These are phyloP conservation scores for Heliosperma pusillum DNA, from an alignment of 148 eudicot species.

Conservation along the genomic window DNA sequence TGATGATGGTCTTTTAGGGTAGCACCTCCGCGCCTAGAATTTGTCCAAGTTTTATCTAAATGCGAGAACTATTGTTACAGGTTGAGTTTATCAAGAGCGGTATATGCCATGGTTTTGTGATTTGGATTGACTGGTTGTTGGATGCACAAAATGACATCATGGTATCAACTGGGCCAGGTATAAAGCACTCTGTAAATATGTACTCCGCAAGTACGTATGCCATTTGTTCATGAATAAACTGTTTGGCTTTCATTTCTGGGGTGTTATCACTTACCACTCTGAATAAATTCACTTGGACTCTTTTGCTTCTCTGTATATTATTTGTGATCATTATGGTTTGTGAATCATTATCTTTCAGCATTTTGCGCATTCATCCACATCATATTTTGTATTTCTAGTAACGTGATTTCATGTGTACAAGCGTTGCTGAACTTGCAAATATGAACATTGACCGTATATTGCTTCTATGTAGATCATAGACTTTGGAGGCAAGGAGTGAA, in stretches of 20 bases:
- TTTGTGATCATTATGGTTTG: too few species aligned
- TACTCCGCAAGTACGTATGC: too few species aligned
- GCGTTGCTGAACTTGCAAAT: background rate
- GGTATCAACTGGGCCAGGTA: conserved; percentile 84
- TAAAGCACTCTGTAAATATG: background rate
- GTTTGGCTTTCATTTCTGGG: too few species aligned
- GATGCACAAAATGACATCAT: conserved; percentile 39
- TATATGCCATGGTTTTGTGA: conserved; percentile 76
- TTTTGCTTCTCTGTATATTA: background rate
- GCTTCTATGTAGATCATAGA: conserved; percentile 53
- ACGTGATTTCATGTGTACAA: background rate
- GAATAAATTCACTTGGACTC: background rate
- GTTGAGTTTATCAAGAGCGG: conserved; percentile 54
- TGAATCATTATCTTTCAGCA: too few species aligned
- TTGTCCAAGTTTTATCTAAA: background rate
- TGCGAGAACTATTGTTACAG: conserved; percentile 32
- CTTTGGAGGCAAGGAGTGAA: conserved; percentile 90
- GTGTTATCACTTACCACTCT: background rate
- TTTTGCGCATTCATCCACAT: too few species aligned
- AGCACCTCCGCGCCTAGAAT: background rate
- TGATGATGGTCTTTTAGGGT: too few species aligned
- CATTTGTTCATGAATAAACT: too few species aligned
- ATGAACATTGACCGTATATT: background rate
- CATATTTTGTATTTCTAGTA: too few species aligned
- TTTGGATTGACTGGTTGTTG: conserved; percentile 95